Base-by-base conservation (phyloP, 352 stramenopile genomes). In the Phytophthora pseudosyringae region DNA sequence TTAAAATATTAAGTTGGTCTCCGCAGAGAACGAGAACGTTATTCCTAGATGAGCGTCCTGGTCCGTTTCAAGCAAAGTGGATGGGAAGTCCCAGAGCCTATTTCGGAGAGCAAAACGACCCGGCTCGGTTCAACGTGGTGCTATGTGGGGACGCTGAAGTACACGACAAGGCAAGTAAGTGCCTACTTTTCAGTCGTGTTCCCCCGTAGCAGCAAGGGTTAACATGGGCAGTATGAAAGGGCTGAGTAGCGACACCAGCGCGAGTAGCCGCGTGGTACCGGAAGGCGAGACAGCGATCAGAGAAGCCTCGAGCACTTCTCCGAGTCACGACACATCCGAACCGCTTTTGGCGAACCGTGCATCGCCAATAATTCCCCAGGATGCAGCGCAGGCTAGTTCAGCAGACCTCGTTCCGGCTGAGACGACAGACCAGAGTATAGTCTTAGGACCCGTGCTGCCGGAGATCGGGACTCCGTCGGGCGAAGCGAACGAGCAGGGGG, bases 81-180 rank as follows among this genome's bases (percentile, higher is more conserved):
- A 33, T 16, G 28, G 40, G 3, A 26, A 26, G 36, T 43, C 12
- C 36, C 26, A 21, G 16, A n/a, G 4, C 35, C 41, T 69, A 69
- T 69, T 65, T 69, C 33, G 36, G 41, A 64, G 36, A 39, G 51
- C 46, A 69, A 69, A 73, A 73, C 64, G 63, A 67, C 49, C 26
- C 16, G 15, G 29, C 28, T 49, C 54, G 32, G 47, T 59, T 60
- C 49, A 48, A 61, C 36, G 29, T 53, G 48, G 40, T n/a, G 33
- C 39, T 32, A 44, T 45, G 41, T 67, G 29, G 59, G 50, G 44
- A 59, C 18, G 25, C 40, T 40, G 36, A 46, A 54, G 64, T 69
- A 53, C 21, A 16, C 28, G 41, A 44, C 18, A 57, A 64, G 31
- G 21, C 35, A 55, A 67, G 50, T 55, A 55, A 67, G 50, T 55